phyloP scores from a whole-genome alignment of 495 filamentous ascomycete genomes.

The Podospora pseudocomata region DNA sequence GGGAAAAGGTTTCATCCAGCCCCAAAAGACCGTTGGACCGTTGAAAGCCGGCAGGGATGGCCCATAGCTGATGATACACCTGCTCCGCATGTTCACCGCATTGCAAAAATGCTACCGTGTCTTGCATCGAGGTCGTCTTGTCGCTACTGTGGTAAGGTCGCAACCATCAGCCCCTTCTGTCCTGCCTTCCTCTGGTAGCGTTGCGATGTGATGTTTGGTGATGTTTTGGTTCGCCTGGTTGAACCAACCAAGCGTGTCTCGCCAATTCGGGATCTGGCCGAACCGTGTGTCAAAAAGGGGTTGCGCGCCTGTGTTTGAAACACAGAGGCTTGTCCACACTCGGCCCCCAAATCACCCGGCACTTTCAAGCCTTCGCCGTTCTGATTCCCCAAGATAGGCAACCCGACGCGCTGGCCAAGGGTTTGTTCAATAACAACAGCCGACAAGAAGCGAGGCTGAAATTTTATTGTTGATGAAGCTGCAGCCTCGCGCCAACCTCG shows the following conservation, averaged over 20 bases:
- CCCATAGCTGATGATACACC: neutral
- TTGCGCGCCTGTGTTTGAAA: slow-evolving; percentile 15
- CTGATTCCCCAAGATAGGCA: neutral
- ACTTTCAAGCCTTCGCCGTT: neutral
- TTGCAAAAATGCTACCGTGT: neutral
- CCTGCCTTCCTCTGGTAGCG: neutral
- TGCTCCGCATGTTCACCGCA: neutral
- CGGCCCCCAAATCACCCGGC: slow-evolving; percentile 7
- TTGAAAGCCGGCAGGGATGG: neutral
- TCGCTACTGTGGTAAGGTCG: neutral
- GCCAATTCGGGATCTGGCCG: slow-evolving; percentile 11
- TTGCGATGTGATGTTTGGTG: neutral
- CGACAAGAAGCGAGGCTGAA: neutral
- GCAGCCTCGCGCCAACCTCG: slow-evolving; percentile 4
- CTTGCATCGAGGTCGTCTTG: neutral
- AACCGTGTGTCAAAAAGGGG: slow-evolving; percentile 18
- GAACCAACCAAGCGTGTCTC: slow-evolving; percentile 7
- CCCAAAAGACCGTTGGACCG: neutral
- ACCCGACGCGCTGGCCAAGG: neutral
- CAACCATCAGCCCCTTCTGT: neutral
- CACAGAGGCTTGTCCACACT: slow-evolving; percentile 7
- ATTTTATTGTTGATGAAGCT: slow-evolving; percentile 1
- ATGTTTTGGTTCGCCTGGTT: neutral
- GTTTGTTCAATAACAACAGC: neutral
- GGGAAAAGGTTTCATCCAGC: neutral